phyloP scores from a whole-genome alignment of 2,329 filamentous ascomycete species.

The Chrysoporthe austroafricana region DNA sequence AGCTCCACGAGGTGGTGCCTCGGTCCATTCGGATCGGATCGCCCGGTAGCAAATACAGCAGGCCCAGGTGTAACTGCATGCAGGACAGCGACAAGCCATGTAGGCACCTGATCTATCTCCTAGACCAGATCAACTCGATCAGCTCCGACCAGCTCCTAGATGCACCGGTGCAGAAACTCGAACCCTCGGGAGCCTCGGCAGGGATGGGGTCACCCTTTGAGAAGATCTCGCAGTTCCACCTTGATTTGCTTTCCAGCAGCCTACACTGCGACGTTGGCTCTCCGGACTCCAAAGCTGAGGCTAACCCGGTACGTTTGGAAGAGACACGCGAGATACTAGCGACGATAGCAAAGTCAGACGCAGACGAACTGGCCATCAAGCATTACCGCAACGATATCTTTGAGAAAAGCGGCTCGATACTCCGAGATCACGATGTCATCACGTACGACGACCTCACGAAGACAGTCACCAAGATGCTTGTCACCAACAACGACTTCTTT shows the following conservation, averaged over 20 bases:
- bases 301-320: conserved; percentile 45
- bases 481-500: conserved; percentile 59
- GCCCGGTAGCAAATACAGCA: conserved; percentile 43
- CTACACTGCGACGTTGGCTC: conserved; percentile 53
- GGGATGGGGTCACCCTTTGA: conserved; percentile 54
- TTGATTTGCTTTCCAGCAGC: conserved; percentile 55
- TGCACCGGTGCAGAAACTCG: conserved; percentile 38
- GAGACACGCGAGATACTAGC: conserved; percentile 58
- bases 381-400: conserved; percentile 53
- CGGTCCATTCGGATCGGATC: conserved; percentile 55
- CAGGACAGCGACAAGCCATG: conserved; percentile 44
- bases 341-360: conserved; percentile 41
- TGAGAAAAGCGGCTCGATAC: conserved; percentile 31
- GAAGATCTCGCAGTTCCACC: conserved; percentile 53
- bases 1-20: conserved; percentile 58
- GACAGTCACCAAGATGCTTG: conserved; percentile 57
- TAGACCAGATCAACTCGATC: conserved; percentile 56
- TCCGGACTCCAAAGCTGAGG: conserved; percentile 34
- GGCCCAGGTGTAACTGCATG: conserved; percentile 53
- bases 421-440: conserved; percentile 40
- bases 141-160: conserved; percentile 42
- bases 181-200: conserved; percentile 46
- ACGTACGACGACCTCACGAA: conserved; percentile 52
- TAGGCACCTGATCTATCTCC: conserved; percentile 57
- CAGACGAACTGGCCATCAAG: conserved; percentile 43